Evolutionary conservation across 2,329 filamentous ascomycete genomes (phyloP), one percentile per base, ranked within the genome.

Genomic region (Davidsoniella australis): DNA sequence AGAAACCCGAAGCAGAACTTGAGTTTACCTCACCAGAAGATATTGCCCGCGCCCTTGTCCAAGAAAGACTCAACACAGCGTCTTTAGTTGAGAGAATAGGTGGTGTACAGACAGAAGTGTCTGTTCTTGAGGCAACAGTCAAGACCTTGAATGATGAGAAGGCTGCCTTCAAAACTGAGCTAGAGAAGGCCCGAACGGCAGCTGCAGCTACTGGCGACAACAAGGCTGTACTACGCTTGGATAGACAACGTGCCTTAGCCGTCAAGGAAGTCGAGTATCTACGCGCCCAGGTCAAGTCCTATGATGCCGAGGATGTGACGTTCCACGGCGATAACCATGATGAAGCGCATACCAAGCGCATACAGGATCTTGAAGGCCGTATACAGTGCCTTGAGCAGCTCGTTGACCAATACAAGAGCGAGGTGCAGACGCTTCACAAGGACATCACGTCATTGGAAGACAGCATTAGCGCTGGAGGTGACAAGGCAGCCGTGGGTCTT

Each of bases 191-290:
- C 10, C 84, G 80, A 58, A 63, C 66, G 2, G 64, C 67, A 1
- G 66, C 66, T 24, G 68, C 62, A 3, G 65, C 68, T 4, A 59
- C 65, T 1, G 71, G 66, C 17, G 68, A 70, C 14, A 82, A 85
- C 58, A 82, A 87, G 64, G 73, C 75, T 1, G 80, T 78, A 41
- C 68, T 82, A 48, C 76, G 91, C 29, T 67, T 95, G 0, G 89
- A 98, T 58, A 75, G 91, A 52, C 89, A 96, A 61, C 83, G 85
- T 51, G 76, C 74, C 1, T 72, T 98, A 6, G 86, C 88, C 0
- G 72, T 86, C 20, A 95, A 95, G 60, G 93, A 98, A 61, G 85
- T 91, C 0, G 88, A 95, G 56, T 94, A 94, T 61, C 73, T 98
- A 5, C 83, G 91, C 18, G 89, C 86, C 0, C 91, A 98, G 63